These are phyloP conservation scores for Citrus sinensis DNA, from an alignment of 345 rosid genomes.

Conservation along the genomic window DNA sequence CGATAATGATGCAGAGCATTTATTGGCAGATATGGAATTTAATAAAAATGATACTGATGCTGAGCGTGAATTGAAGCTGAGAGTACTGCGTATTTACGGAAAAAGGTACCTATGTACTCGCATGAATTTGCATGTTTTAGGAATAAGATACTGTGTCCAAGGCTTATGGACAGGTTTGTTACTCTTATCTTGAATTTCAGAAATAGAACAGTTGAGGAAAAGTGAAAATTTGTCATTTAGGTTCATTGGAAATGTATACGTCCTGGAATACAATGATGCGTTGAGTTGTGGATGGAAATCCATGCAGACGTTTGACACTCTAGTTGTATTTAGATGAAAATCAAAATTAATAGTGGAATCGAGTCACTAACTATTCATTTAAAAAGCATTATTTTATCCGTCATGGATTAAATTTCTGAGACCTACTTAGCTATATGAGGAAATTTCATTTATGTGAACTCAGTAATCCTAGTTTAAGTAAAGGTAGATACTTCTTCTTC, in stretches of 20 bases:
- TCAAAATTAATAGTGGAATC: too few species aligned
- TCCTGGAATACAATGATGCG: too few species aligned
- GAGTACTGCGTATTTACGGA: constrained; percentile 72
- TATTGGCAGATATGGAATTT: constrained; percentile 95
- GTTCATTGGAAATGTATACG: not conserved
- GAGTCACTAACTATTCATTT: too few species aligned
- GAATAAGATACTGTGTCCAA: not conserved
- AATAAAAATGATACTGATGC: constrained; percentile 68
- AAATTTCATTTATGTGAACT: too few species aligned
- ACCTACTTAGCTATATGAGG: too few species aligned
- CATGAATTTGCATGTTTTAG: not conserved
- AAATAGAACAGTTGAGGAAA: not conserved
- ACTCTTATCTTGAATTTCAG: not conserved
- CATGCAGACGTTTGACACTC: not conserved
- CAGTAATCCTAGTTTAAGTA: too few species aligned
- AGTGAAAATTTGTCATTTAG: not conserved
- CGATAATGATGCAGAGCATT: constrained; percentile 93
- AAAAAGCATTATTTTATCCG: too few species aligned
- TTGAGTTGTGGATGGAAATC: too few species aligned
- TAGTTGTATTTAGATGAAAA: too few species aligned
- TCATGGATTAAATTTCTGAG: too few species aligned
- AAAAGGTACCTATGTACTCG: constrained; percentile 48
- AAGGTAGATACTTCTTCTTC: too few species aligned
- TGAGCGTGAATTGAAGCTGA: constrained; percentile 77
- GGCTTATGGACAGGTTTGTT: not conserved